phyloP scores from a whole-genome alignment of 2,329 filamentous ascomycete genomes.

The Alternaria viburni region DNA sequence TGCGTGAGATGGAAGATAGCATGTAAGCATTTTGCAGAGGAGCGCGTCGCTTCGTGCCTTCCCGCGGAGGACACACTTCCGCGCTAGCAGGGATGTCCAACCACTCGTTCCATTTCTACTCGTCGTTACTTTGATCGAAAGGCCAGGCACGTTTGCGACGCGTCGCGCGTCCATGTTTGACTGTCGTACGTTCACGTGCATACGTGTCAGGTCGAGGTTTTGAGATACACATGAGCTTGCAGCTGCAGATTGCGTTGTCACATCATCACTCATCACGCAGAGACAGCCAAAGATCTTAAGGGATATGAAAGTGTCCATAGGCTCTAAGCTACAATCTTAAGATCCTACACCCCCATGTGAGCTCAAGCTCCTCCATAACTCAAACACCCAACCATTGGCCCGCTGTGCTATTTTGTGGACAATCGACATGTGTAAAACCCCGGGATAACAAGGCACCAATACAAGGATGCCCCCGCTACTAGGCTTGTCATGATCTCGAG shows the following conservation, averaged over 20 bases:
- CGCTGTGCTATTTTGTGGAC: conserved; percentile 50
- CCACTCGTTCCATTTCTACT: neutral
- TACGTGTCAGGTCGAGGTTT: neutral
- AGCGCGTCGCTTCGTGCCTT: conserved; percentile 7
- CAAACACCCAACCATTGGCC: conserved; percentile 46
- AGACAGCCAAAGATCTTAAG: conserved; percentile 14
- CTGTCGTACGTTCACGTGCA: neutral
- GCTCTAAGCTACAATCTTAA: conserved; percentile 51
- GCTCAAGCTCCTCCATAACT: conserved; percentile 47
- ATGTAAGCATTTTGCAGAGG: conserved; percentile 1
- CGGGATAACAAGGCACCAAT: conserved; percentile 46
- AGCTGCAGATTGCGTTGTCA: neutral
- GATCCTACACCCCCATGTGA: conserved; percentile 41
- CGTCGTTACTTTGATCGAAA: neutral
- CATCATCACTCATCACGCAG: neutral
- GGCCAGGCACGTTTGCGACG: neutral
- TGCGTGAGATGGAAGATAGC: neutral
- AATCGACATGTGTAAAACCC: conserved; percentile 44
- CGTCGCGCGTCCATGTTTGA: neutral
- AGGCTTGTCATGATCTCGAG: conserved; percentile 48
- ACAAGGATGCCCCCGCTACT: conserved; percentile 44
- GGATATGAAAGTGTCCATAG: conserved; percentile 44
- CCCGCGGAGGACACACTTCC: neutral
- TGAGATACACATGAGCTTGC: neutral
- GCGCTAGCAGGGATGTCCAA: conserved; percentile 9